These are phyloP conservation scores for Stagonosporopsis chrysanthemi DNA, from an alignment of 2,329 filamentous ascomycete genomes.

Conservation along the genomic window DNA sequence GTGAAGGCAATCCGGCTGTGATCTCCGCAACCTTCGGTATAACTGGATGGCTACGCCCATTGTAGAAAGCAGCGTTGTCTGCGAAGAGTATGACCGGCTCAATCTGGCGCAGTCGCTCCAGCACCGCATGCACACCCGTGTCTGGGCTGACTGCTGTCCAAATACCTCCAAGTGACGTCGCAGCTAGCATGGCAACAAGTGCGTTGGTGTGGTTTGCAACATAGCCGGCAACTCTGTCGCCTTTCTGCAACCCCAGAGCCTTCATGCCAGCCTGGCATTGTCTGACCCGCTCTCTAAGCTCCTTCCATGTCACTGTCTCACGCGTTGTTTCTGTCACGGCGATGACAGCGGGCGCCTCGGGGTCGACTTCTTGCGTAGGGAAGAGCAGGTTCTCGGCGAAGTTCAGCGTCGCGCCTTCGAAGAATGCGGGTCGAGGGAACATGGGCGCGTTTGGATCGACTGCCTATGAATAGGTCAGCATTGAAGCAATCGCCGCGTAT, in stretches of 20 bases:
- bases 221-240: constrained; percentile 73
- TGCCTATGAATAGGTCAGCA: constrained; percentile 61
- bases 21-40: constrained; percentile 82
- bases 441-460: constrained; percentile 72
- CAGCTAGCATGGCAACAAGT: constrained; percentile 84
- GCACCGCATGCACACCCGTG: constrained; percentile 86
- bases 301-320: constrained; percentile 75
- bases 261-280: constrained; percentile 75
- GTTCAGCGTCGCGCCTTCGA: constrained; percentile 79
- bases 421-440: constrained; percentile 89
- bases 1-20: constrained; percentile 68
- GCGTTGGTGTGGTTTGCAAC: constrained; percentile 90
- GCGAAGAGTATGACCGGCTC: constrained; percentile 82
- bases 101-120: constrained; percentile 88
- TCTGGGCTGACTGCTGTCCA: constrained; percentile 96
- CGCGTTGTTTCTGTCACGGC: constrained; percentile 77
- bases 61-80: constrained; percentile 89
- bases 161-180: constrained; percentile 81
- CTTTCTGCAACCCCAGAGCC: constrained; percentile 67
- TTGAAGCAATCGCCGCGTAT: not conserved
- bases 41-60: constrained; percentile 86
- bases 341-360: constrained; percentile 74
- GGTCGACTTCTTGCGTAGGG: constrained; percentile 66
- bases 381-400: constrained; percentile 96
- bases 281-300: constrained; percentile 79